A percentile compares a stretch with the other conserved stretches of the same genome.
Conservation (phyloP, 208 protist species). For the Sergeia podlipaevii region DNA sequence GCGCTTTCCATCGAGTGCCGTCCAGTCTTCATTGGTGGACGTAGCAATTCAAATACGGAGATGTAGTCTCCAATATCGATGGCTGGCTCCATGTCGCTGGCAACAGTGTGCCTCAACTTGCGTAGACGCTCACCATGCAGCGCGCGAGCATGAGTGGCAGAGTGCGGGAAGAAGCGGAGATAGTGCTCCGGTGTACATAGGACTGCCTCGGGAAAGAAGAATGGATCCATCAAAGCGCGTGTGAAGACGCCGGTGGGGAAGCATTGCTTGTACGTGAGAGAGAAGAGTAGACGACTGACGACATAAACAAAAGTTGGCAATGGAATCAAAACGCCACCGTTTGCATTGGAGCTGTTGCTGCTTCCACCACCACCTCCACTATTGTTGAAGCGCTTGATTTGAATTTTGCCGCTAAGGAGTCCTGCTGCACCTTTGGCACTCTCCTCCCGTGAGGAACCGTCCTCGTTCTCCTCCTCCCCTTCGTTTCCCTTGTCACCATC, state of each 20-base stretch:
- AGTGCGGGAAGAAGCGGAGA: slow-evolving; percentile 16
- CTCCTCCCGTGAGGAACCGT: too few relatives aligned
- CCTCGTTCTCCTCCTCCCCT: too few relatives aligned
- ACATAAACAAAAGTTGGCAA: slow-evolving; percentile 79
- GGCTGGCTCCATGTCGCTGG: slow-evolving; percentile 1
- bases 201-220: slow-evolving; percentile 27
- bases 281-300: slow-evolving; percentile 63
- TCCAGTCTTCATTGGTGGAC: slow-evolving; percentile 8
- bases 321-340: slow-evolving; percentile 17
- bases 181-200: slow-evolving; percentile 31
- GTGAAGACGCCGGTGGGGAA: slow-evolving; percentile 52
- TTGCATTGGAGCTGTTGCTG: neutral
- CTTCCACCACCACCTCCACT: neutral
- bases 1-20: slow-evolving; percentile 15
- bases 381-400: too few relatives aligned
- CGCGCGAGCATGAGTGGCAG: neutral
- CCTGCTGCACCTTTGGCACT: too few relatives aligned
- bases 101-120: neutral
- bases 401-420: too few relatives aligned
- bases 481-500: too few relatives aligned
- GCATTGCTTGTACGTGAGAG: slow-evolving; percentile 30
- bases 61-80: slow-evolving; percentile 12
- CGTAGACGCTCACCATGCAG: slow-evolving; percentile 4
- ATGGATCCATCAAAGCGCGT: slow-evolving; percentile 32
- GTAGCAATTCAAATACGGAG: slow-evolving; percentile 9